phyloP scores from a whole-genome alignment of 352 stramenopile species.

The Phytopythium litorale region DNA sequence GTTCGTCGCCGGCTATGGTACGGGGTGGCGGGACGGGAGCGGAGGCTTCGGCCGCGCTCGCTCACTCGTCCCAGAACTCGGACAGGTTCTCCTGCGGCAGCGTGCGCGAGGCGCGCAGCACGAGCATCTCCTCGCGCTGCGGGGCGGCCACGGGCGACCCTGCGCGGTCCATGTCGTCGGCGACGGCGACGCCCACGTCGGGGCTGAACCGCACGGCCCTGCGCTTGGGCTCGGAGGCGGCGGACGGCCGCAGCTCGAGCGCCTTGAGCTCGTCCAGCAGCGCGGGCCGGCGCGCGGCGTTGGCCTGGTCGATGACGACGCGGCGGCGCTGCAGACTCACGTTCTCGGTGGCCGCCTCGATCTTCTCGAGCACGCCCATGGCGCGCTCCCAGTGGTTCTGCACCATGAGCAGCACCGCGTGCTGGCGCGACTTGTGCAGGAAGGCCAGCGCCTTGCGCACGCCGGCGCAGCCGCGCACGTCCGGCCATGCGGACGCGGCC shows the following conservation, averaged over 20 bases:
- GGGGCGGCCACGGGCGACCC: conserved; percentile 39
- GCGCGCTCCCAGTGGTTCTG: conserved; percentile 79
- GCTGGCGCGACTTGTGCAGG: conserved; percentile 60
- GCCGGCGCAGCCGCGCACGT: conserved; percentile 46
- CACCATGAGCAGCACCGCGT: conserved; percentile 70
- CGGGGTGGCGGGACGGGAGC: not conserved
- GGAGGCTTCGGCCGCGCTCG: too few relatives aligned
- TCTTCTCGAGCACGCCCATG: conserved; percentile 68
- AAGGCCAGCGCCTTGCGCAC: conserved; percentile 65
- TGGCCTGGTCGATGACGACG: conserved; percentile 61
- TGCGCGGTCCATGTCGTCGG: conserved; percentile 66
- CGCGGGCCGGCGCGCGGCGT: conserved; percentile 22
- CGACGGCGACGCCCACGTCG: conserved; percentile 40
- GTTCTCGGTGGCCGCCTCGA: conserved; percentile 69
- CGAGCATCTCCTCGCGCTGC: conserved; percentile 73
- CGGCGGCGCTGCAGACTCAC: conserved; percentile 58
- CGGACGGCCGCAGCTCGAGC: conserved; percentile 20
- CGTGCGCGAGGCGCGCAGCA: conserved; percentile 61
- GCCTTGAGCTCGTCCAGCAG: conserved; percentile 29
- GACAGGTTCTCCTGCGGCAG: conserved; percentile 74
- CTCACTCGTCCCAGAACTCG: conserved; percentile 58
- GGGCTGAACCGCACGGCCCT: conserved; percentile 51
- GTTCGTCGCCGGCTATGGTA: not conserved
- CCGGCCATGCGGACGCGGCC: conserved; percentile 26
- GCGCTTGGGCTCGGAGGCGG: too few relatives aligned